phyloP scores from a whole-genome alignment of 1,284 basidiomycete genomes.

The Coniophora puteana region DNA sequence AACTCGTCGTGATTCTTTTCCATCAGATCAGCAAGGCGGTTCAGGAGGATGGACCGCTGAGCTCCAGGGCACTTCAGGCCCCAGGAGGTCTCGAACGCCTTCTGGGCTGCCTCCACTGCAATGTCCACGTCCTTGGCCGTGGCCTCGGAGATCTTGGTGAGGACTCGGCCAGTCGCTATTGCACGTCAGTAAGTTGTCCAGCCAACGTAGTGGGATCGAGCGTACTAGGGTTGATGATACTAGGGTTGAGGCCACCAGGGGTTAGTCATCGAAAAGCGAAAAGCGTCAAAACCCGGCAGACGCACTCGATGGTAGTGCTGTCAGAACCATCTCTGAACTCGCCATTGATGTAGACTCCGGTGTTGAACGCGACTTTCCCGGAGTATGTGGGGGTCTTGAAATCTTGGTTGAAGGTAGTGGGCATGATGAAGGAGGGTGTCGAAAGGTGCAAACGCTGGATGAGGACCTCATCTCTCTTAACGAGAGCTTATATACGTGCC shows the following conservation, averaged over 20 bases:
- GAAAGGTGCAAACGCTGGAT: too few species aligned
- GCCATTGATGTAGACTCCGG: slow-evolving; percentile 82
- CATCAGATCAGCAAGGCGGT: slow-evolving; percentile 56
- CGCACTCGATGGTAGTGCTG: slow-evolving; percentile 65
- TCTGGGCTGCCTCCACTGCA: slow-evolving; percentile 76
- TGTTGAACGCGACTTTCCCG: slow-evolving; percentile 64
- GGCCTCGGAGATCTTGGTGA: slow-evolving; percentile 68
- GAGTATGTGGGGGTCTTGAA: slow-evolving; percentile 68
- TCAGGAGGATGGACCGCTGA: slow-evolving; percentile 49
- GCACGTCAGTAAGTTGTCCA: background rate
- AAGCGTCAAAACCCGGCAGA: slow-evolving; percentile 26
- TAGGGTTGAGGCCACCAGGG: slow-evolving; percentile 22
- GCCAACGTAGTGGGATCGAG: background rate
- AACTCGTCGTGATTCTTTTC: slow-evolving; percentile 60
- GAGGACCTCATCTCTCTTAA: too few species aligned
- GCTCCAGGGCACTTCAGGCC: slow-evolving; percentile 46
- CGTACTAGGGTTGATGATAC: slow-evolving; percentile 76
- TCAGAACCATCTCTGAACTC: slow-evolving; percentile 75
- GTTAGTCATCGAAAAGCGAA: slow-evolving; percentile 2
- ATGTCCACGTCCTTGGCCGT: slow-evolving; percentile 68
- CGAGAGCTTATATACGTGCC: too few species aligned
- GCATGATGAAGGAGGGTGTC: slow-evolving; percentile 39
- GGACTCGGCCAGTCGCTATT: slow-evolving; percentile 64
- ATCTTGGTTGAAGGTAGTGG: slow-evolving; percentile 47
- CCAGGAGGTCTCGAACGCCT: slow-evolving; percentile 65